Percentiles rank a stretch among this genome's conserved stretches.
Conservation (phyloP, 2,329 filamentous ascomycete genomes). For the Aureobasidium mangrovei region DNA sequence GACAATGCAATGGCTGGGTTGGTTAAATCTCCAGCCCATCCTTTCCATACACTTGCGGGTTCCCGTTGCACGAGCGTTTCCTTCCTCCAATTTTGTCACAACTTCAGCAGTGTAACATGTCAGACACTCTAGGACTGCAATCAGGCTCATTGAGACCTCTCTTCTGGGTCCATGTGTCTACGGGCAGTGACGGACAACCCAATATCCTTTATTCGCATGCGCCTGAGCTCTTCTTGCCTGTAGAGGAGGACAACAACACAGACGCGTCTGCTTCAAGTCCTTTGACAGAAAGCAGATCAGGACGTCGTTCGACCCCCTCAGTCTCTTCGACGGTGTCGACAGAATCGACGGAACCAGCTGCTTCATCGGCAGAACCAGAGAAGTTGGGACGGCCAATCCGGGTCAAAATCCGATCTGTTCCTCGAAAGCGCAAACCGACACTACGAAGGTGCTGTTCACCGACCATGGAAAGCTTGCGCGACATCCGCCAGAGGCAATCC, state of each 20-base stretch:
- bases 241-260: background rate
- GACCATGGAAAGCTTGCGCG: slow-evolving; percentile 20
- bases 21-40: background rate
- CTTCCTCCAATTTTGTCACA: background rate
- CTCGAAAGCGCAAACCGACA: background rate
- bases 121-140: background rate
- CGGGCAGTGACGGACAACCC: background rate
- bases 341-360: background rate
- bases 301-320: background rate
- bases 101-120: slow-evolving; percentile 6
- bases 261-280: background rate
- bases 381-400: background rate
- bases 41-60: background rate
- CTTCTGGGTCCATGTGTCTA: slow-evolving; percentile 4
- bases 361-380: background rate
- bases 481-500: slow-evolving; percentile 23
- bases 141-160: background rate
- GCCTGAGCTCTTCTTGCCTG: background rate
- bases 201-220: background rate
- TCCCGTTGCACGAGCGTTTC: slow-evolving; percentile 3
- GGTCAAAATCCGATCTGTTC: background rate
- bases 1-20: background rate
- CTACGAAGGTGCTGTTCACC: slow-evolving; percentile 23
- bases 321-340: background rate
- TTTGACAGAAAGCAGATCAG: background rate